A percentile compares a stretch with the other conserved stretches of the same genome.
Conservation (phyloP, 2,329 filamentous ascomycete genomes). For the Pestalotiopsis sp. region DNA sequence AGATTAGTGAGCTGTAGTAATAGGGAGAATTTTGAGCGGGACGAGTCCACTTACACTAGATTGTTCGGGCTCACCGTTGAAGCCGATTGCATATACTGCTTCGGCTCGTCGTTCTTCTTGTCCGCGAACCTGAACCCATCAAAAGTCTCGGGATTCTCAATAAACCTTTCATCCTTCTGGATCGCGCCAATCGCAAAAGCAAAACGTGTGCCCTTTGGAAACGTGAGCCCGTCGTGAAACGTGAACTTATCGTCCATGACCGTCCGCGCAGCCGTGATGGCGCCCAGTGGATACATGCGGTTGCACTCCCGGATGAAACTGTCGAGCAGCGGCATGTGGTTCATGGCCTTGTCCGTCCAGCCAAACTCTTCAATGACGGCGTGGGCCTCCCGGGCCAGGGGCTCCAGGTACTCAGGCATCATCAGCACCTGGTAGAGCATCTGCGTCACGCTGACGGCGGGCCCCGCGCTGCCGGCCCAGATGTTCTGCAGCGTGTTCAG, state of each 20-base stretch:
- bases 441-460: background rate
- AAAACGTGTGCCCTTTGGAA: background rate
- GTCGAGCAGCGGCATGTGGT: background rate
- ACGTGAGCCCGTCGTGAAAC: background rate
- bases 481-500: background rate
- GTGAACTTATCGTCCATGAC: background rate
- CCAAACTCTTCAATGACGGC: background rate
- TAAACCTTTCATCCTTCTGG: background rate
- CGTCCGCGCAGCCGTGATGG: background rate
- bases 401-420: background rate
- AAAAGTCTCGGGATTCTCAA: background rate
- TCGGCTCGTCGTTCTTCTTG: background rate
- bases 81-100: background rate
- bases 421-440: background rate
- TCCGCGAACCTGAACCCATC: background rate
- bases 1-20: background rate
- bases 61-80: background rate
- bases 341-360: background rate
- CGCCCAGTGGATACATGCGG: background rate
- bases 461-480: background rate
- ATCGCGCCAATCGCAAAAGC: background rate
- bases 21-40: background rate
- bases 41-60: background rate
- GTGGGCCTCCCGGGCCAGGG: background rate
- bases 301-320: background rate